Evolutionary conservation across 75 land plant genomes (phyloP), one percentile per base, ranked within the genome.

Genomic region (Selaginella tamariscina): DNA sequence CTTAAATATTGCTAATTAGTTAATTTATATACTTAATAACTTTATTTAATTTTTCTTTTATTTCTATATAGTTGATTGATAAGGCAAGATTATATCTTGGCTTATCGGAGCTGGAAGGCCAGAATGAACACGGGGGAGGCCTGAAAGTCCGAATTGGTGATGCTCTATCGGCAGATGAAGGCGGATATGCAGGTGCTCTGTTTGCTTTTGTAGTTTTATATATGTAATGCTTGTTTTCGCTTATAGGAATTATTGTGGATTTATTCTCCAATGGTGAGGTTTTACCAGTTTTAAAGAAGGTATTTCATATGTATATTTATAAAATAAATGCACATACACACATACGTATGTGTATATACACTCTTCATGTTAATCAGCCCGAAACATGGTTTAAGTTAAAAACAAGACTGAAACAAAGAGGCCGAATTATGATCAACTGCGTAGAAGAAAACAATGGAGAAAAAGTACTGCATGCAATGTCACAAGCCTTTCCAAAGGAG

Each of bases 401-500:
- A 15, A 69, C 73, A 26, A 85, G 63, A 67, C 63, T 89, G 71
- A 79, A 74, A 77, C 80, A 80, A 0, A 71, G 80, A 27, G 93
- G 93, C 15, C 82, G 93, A 21, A 70, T 89, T 60, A 89, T 89
- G 86, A 77, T 83, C 18, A 85, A 89, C 29, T 89, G 93, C 74
- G 88, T 86, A 62, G 93, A 85, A 2, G 62, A 59, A 26, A 60
- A 69, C 65, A 71, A 69, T 28, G 78, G 65, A 70, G 59, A 32
- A 28, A 60, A 55, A 2, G 65, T 82, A 1, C 68, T 88, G 31
- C 69, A 59, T 66, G 82, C 91, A 67, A 24, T 88, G n/a, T 62
- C 68, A 32, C 18, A 67, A 76, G 85, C 75, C 24, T 83, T 85
- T 74, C 83, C 83, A 32, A 29, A 71, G 65, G 66, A 30, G n/a